Evolutionary conservation across 2,329 filamentous ascomycete genomes (phyloP).

Genomic region (Fusarium floridanum): DNA sequence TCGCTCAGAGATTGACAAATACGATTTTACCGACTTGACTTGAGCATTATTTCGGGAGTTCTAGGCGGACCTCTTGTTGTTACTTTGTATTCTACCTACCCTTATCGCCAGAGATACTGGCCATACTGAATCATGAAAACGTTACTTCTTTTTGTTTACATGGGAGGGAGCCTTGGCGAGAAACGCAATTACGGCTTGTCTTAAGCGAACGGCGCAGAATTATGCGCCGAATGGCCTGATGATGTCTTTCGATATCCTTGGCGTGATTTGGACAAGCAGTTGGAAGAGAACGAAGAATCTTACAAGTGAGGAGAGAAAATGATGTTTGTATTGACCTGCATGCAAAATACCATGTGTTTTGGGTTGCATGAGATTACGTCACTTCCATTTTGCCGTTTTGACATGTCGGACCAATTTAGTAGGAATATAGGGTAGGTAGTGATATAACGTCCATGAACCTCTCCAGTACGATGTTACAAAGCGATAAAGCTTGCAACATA

Average conservation of each 20-base stretch:
- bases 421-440: not conserved
- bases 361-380: not conserved
- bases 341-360: not conserved
- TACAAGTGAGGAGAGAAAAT: not conserved
- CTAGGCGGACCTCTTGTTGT: not conserved
- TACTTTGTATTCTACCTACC: not conserved
- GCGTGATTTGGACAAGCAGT: not conserved
- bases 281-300: not conserved
- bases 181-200: not conserved
- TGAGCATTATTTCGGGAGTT: not conserved
- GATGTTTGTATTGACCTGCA: not conserved
- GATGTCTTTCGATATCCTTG: not conserved
- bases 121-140: constrained; percentile 2
- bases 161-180: not conserved
- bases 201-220: not conserved
- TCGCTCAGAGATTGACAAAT: not conserved
- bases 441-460: not conserved
- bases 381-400: not conserved
- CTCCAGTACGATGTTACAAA: not conserved
- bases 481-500: not conserved
- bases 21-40: not conserved
- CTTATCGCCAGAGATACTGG: not conserved
- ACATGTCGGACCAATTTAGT: not conserved
- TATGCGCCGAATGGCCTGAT: not conserved
- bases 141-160: not conserved